Conservation (phyloP, 2,329 filamentous ascomycete genomes). For the Scytalidium sp. region DNA sequence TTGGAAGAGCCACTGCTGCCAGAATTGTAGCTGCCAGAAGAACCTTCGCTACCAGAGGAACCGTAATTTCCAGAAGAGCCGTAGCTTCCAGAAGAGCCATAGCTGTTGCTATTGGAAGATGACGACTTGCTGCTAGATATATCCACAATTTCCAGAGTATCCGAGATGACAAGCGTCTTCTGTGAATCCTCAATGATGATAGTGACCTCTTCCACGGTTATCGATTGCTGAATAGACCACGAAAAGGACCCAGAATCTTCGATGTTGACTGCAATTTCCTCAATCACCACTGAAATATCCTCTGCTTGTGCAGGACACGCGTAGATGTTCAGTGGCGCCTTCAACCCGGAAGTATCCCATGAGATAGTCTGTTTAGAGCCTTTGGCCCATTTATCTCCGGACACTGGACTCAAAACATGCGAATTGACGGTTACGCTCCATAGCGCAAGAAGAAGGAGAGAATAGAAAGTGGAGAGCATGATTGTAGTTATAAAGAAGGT, state of each 20-base stretch:
- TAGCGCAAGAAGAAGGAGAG: conserved; percentile 6
- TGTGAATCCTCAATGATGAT: conserved; percentile 16
- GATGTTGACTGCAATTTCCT: conserved; percentile 45
- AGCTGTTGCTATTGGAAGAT: background rate
- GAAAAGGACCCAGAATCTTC: conserved; percentile 31
- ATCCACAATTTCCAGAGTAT: conserved; percentile 4
- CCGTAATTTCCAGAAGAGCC: background rate
- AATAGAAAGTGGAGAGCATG: conserved; percentile 13
- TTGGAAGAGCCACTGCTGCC: background rate
- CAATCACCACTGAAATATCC: conserved; percentile 35
- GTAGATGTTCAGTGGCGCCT: conserved; percentile 9
- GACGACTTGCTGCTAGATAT: background rate
- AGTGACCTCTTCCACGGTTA: conserved; percentile 7
- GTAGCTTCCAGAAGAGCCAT: background rate
- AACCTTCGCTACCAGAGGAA: background rate
- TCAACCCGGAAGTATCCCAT: conserved; percentile 14
- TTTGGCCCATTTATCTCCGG: conserved; percentile 11
- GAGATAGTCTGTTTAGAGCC: conserved; percentile 8
- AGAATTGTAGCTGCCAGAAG: too few relatives aligned
- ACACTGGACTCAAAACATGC: conserved; percentile 10
- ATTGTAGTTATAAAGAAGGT: conserved; percentile 1
- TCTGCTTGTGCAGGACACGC: conserved; percentile 13
- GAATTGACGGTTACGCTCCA: conserved; percentile 5
- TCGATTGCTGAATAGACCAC: conserved; percentile 12
- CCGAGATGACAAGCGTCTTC: conserved; percentile 6